Evolutionary conservation across 2,329 filamentous ascomycete species (phyloP).

Genomic region (Aspergillus quadricinctus): DNA sequence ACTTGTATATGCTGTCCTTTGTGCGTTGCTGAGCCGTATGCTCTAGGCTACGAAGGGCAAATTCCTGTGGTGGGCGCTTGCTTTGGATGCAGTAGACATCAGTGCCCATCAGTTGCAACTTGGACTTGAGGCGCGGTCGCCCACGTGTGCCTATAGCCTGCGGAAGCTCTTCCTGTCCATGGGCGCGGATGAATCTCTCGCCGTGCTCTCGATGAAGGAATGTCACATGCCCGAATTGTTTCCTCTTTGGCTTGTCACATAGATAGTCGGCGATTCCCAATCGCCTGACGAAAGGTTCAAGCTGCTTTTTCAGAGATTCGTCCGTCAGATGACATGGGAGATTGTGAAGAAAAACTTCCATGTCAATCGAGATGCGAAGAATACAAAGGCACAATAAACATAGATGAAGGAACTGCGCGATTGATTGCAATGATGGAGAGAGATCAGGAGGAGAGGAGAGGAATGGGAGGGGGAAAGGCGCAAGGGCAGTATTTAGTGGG

Average conservation of each 20-base stretch:
- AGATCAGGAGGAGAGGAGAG: neutral
- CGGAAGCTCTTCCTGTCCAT: slow-evolving; percentile 18
- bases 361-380: neutral
- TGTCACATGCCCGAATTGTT: slow-evolving; percentile 43
- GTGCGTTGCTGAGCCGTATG: slow-evolving; percentile 25
- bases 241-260: slow-evolving; percentile 41
- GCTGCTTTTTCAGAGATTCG: slow-evolving; percentile 38
- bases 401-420: neutral
- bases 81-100: slow-evolving; percentile 29
- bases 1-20: slow-evolving; percentile 8
- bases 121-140: slow-evolving; percentile 8
- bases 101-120: slow-evolving; percentile 14
- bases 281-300: slow-evolving; percentile 34
- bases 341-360: slow-evolving; percentile 47
- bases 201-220: slow-evolving; percentile 41
- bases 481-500: too few species aligned
- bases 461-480: neutral
- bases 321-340: slow-evolving; percentile 41
- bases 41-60: slow-evolving; percentile 33
- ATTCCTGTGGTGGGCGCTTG: slow-evolving; percentile 32
- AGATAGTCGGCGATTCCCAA: slow-evolving; percentile 42
- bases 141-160: neutral
- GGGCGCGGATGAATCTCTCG: slow-evolving; percentile 38
- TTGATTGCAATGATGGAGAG: neutral
- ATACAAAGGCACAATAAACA: neutral